These are phyloP conservation scores for Xylaria multiplex DNA, from an alignment of 2,329 filamentous ascomycete species.

Conservation along the genomic window DNA sequence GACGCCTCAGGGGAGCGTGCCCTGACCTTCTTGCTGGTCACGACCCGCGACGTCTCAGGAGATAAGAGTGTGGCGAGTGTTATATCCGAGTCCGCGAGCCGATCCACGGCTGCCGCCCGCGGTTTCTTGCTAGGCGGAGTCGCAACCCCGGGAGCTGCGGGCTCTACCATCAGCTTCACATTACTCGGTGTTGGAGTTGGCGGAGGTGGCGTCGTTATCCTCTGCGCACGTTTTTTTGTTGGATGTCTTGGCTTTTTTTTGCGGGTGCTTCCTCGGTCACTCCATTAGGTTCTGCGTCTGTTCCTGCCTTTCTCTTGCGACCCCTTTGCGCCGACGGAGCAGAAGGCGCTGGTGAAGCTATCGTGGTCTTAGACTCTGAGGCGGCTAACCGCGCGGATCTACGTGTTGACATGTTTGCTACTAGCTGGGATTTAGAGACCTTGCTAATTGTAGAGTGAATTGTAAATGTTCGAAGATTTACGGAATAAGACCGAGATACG, in stretches of 20 bases:
- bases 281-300: constrained; percentile 16
- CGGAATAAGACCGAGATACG: constrained; percentile 8
- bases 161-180: constrained; percentile 54
- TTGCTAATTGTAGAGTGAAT: constrained; percentile 1
- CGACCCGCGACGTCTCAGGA: constrained; percentile 72
- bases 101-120: constrained; percentile 56
- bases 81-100: constrained; percentile 69
- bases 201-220: constrained; percentile 49
- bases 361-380: constrained; percentile 35
- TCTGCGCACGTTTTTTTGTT: constrained; percentile 45
- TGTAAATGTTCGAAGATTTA: not conserved
- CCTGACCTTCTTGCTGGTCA: constrained; percentile 62
- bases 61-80: constrained; percentile 79
- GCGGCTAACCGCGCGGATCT: constrained; percentile 47
- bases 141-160: constrained; percentile 37
- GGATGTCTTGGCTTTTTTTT: constrained; percentile 45
- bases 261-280: constrained; percentile 17
- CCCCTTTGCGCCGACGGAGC: constrained; percentile 50
- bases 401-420: constrained; percentile 47
- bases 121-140: constrained; percentile 53
- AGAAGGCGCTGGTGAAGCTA: constrained; percentile 40
- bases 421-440: constrained; percentile 4
- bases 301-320: constrained; percentile 42
- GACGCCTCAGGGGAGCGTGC: constrained; percentile 48
- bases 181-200: constrained; percentile 60